These are phyloP conservation scores for Colletotrichum magnum DNA, from an alignment of 2,329 filamentous ascomycete genomes.

Conservation along the genomic window DNA sequence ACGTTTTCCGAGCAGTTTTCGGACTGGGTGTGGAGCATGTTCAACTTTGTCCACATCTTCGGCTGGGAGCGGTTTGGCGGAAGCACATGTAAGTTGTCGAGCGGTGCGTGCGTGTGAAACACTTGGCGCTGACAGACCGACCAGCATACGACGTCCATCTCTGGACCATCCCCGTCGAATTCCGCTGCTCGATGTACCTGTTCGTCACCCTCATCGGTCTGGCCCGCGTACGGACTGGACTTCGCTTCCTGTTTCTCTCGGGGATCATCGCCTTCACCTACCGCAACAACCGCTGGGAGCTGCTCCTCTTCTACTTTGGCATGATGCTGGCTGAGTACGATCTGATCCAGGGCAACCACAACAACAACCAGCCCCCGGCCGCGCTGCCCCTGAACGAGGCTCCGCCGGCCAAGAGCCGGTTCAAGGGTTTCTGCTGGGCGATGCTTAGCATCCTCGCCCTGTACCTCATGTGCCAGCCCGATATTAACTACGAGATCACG, in stretches of 20 bases:
- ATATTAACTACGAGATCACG: constrained; percentile 56
- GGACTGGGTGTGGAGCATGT: constrained; percentile 65
- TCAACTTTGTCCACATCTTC: constrained; percentile 65
- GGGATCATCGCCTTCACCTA: constrained; percentile 61
- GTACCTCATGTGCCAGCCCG: constrained; percentile 66
- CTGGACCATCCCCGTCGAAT: constrained; percentile 76
- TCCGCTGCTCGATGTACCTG: constrained; percentile 69
- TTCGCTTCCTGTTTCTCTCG: constrained; percentile 60
- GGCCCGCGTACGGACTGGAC: constrained; percentile 58
- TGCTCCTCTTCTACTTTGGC: constrained; percentile 63
- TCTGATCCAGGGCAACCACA: constrained; percentile 62
- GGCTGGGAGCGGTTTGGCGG: constrained; percentile 64
- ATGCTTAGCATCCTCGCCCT: constrained; percentile 63
- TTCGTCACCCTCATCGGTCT: constrained; percentile 68
- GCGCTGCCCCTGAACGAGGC: constrained; percentile 46
- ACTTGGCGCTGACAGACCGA: constrained; percentile 41
- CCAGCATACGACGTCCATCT: constrained; percentile 69
- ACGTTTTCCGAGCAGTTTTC: constrained; percentile 56
- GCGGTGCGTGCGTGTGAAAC: too few relatives aligned
- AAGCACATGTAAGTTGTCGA: constrained; percentile 54
- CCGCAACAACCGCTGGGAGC: constrained; percentile 66
- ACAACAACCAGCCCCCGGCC: constrained; percentile 44
- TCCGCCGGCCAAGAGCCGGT: constrained; percentile 8
- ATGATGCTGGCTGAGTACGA: constrained; percentile 70
- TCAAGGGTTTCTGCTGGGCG: constrained; percentile 49